phyloP scores from a whole-genome alignment of 768 basidiomycete species.

The Lactarius deliciosus region DNA sequence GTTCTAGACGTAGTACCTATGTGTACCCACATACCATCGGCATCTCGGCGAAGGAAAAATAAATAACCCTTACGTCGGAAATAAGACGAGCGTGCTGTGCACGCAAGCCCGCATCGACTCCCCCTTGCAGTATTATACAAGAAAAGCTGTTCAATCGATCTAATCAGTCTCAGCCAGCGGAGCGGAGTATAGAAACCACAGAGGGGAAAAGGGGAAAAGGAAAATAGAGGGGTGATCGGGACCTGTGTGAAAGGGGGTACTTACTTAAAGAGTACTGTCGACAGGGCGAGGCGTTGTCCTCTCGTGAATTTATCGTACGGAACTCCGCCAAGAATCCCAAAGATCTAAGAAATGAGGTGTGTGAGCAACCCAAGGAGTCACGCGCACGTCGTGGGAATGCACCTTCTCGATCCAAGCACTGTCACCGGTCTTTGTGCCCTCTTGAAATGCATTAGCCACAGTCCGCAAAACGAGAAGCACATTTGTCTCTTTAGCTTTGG shows the following conservation, averaged over 20 bases:
- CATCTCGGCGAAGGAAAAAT: constrained; percentile 11
- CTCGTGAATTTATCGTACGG: constrained; percentile 61
- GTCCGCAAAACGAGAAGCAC: constrained; percentile 75
- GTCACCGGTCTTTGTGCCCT: constrained; percentile 44
- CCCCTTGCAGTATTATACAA: constrained; percentile 50
- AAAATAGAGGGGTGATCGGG: constrained; percentile 2
- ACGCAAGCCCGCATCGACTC: constrained; percentile 42
- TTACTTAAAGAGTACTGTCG: constrained; percentile 88
- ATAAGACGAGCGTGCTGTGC: constrained; percentile 47
- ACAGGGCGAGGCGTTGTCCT: constrained; percentile 69
- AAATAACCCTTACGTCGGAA: constrained; percentile 42
- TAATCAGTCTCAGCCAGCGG: constrained; percentile 20
- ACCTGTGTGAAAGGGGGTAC: constrained; percentile 34
- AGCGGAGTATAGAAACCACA: constrained; percentile 3
- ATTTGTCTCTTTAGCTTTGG: constrained; percentile 83
- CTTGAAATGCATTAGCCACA: constrained; percentile 76
- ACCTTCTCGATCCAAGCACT: constrained; percentile 56
- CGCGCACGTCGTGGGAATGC: constrained; percentile 19
- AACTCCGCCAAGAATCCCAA: constrained; percentile 51
- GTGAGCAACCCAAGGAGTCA: constrained; percentile 1
- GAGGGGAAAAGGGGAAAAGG: background rate
- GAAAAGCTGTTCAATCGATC: constrained; percentile 52
- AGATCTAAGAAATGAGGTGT: constrained; percentile 44
- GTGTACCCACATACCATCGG: constrained; percentile 6
- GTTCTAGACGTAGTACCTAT: constrained; percentile 47